phyloP scores from a whole-genome alignment of 257 asterid genomes.

The Jaltomata sinuosa region DNA sequence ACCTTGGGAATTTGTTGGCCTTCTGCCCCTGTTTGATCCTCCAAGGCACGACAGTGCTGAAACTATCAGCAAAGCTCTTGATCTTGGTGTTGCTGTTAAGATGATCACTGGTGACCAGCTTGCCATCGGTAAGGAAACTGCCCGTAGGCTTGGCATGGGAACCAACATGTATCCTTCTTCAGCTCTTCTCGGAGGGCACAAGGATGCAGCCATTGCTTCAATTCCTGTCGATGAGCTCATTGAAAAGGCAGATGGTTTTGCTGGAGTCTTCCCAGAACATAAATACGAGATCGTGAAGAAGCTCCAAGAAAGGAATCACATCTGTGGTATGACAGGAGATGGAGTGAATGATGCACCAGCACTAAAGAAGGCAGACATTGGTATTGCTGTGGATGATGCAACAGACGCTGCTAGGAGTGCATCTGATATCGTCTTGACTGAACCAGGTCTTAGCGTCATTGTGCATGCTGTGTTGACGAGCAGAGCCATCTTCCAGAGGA shows the following conservation, averaged over 20 bases:
- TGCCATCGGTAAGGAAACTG: conserved; percentile 89
- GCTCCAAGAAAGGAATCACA: conserved; percentile 73
- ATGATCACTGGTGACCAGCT: conserved; percentile 95
- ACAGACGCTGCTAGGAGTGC: conserved; percentile 88
- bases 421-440: conserved; percentile 78
- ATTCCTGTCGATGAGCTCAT: conserved; percentile 81
- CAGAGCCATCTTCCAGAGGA: conserved; percentile 88
- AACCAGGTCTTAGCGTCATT: conserved; percentile 86
- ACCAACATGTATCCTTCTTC: conserved; percentile 98
- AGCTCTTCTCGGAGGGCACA: conserved; percentile 69
- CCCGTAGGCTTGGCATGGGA: conserved; percentile 90
- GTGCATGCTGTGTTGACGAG: conserved; percentile 83
- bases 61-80: conserved; percentile 73
- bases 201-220: conserved; percentile 57
- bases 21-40: conserved; percentile 84
- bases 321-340: conserved; percentile 89
- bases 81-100: conserved; percentile 86
- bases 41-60: conserved; percentile 96
- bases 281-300: conserved; percentile 86
- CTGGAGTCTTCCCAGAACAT: conserved; percentile 93
- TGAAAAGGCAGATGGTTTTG: conserved; percentile 92
- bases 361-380: conserved; percentile 76
- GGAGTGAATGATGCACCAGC: conserved; percentile 96
- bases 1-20: conserved; percentile 77
- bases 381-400: conserved; percentile 90